phyloP scores from a whole-genome alignment of 2,329 filamentous ascomycete species.

The Neophaeococcomyces mojaviensis region DNA sequence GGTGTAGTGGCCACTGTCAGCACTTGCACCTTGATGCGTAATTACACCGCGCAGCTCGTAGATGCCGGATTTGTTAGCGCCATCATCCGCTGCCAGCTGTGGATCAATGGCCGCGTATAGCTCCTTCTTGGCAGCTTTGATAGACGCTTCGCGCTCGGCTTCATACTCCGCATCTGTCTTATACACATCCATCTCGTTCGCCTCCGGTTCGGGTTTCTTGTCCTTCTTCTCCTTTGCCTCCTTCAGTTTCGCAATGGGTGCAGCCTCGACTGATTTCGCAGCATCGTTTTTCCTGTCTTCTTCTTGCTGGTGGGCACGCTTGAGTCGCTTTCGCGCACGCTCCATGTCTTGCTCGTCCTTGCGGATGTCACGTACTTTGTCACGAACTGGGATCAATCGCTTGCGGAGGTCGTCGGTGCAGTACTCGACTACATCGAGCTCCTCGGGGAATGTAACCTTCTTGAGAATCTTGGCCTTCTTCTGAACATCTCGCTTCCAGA shows the following conservation, averaged over 20 bases:
- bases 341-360: constrained; percentile 94
- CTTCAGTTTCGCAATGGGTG: constrained; percentile 43
- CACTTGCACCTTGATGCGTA: constrained; percentile 92
- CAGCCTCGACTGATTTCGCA: constrained; percentile 26
- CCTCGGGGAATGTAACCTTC: constrained; percentile 91
- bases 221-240: constrained; percentile 44
- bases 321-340: constrained; percentile 84
- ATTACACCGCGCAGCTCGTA: constrained; percentile 93
- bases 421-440: constrained; percentile 89
- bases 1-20: constrained; percentile 97
- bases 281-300: constrained; percentile 42
- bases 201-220: constrained; percentile 58
- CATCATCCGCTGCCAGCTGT: constrained; percentile 66
- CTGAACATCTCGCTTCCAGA: constrained; percentile 89
- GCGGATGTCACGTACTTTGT: constrained; percentile 88
- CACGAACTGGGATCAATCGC: constrained; percentile 80
- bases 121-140: constrained; percentile 80
- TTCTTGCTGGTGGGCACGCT: constrained; percentile 54
- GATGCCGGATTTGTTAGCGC: constrained; percentile 85
- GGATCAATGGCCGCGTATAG: constrained; percentile 69
- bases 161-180: constrained; percentile 94
- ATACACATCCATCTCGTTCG: constrained; percentile 65
- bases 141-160: constrained; percentile 67
- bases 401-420: constrained; percentile 84
- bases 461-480: constrained; percentile 99